Base-by-base conservation (phyloP, 202 grass and related monocot genomes). In the Hordeum pubiflorum region DNA sequence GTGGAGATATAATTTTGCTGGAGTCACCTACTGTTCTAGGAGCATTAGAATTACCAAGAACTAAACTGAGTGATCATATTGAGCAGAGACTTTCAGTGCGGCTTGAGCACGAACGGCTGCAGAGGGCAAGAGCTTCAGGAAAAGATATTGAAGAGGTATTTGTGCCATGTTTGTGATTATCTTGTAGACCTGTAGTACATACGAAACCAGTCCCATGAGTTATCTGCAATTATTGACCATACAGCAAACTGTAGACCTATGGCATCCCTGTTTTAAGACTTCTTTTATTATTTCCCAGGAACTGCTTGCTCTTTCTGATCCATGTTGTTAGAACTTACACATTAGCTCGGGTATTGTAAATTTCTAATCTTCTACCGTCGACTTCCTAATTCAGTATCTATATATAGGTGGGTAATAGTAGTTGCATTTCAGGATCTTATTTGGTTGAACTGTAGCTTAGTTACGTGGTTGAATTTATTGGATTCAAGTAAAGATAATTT, bases 31-130 rank as follows among this genome's bases (percentile, higher is more conserved):
- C 83, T 74, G 58, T 94, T 87, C 86, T 88, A 58, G 88, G 90
- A 69, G 95, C 95, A 83, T 31, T 26, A 2, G 90, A 98, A 29
- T 93, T 98, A 43, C 88, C 88, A 67, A 86, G 56, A 86, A 94
- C 95, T 58, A 89, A 79, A 64, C 58, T 98, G 84, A 98, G 92
- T 55, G 82, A 98, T 80, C 88, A 98, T 87, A 86, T 98, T 80
- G 92, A 98, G 77, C 83, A 84, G 81, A 89, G 95, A 87, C 82
- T 94, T 92, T 91, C 80, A 18, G 29, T 57, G 66, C 87, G 60
- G 76, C 95, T 98, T 86, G 79, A 78, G 54, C 62, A 80, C 14
- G 95, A 98, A 50, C 69, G 84, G 69, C 34, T 88, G 79, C 85
- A 83, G 67, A 98, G 95, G 66, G 90, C 92, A 79, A 75, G 62